Evolutionary conservation across 768 basidiomycete species (phyloP).

Genomic region (Russula earlei): DNA sequence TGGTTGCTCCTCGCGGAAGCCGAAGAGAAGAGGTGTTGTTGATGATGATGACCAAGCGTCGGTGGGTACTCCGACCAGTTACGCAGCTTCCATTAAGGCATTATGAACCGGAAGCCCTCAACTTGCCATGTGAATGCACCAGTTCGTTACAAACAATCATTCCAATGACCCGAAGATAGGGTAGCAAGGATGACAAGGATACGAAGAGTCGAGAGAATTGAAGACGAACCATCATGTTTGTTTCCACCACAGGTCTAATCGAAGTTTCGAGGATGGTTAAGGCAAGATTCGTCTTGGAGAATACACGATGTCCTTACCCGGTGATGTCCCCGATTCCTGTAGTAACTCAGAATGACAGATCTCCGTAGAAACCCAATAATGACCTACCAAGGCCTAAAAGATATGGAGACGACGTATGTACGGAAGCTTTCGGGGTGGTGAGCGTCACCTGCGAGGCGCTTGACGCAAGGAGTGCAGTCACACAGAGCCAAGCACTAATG

Average conservation of each 20-base stretch:
- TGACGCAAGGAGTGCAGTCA: conserved; percentile 3
- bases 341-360: background rate
- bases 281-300: background rate
- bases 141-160: background rate
- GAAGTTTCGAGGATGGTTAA: background rate
- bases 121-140: background rate
- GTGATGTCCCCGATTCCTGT: conserved; percentile 67
- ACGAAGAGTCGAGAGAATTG: too few species aligned
- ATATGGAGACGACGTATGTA: conserved; percentile 26
- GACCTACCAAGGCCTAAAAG: conserved; percentile 47
- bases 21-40: conserved; percentile 1
- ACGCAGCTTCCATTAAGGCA: background rate
- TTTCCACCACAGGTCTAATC: conserved; percentile 65
- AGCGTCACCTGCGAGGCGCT: conserved; percentile 23
- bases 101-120: background rate
- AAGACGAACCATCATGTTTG: conserved; percentile 63
- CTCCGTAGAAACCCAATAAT: background rate
- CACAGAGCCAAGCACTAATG: conserved; percentile 4
- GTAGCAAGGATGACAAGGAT: background rate
- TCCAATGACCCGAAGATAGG: background rate
- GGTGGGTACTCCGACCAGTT: background rate
- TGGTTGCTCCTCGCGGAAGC: background rate
- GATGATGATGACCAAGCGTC: background rate
- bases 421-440: conserved; percentile 29
- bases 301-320: conserved; percentile 36